These are phyloP conservation scores for Vitis hybrid DNA, from an alignment of 177 flowering plant genomes.

Conservation along the genomic window DNA sequence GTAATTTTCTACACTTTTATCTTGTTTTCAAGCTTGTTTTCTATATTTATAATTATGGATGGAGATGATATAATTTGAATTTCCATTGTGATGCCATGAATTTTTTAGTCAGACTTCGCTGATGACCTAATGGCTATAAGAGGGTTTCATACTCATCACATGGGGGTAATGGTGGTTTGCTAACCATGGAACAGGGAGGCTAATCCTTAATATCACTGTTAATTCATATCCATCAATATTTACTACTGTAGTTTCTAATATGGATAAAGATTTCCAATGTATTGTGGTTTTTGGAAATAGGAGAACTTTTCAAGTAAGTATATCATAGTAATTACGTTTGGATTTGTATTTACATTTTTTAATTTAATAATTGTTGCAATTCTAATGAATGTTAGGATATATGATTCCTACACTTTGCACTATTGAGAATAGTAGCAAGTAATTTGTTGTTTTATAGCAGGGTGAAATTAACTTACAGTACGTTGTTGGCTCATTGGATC, in stretches of 20 bases:
- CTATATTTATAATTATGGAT: slow-evolving; percentile 31
- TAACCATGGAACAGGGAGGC: slow-evolving; percentile 77
- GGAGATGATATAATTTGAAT: slow-evolving; percentile 81
- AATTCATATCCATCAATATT: slow-evolving; percentile 78
- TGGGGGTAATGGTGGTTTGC: slow-evolving; percentile 68
- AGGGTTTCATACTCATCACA: slow-evolving; percentile 70
- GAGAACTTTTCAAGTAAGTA: slow-evolving; percentile 38
- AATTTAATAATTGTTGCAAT: neutral
- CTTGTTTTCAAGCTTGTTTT: too few species aligned
- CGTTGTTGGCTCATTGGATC: too few species aligned
- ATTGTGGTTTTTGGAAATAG: slow-evolving; percentile 62
- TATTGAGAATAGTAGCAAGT: too few species aligned
- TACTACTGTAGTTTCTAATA: slow-evolving; percentile 68
- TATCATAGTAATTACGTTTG: neutral
- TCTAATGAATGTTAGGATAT: too few species aligned
- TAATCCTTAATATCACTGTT: slow-evolving; percentile 49
- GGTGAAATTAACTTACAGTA: too few species aligned
- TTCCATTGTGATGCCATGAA: slow-evolving; percentile 55
- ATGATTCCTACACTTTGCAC: too few species aligned
- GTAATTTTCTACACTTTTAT: too few species aligned
- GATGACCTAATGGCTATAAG: slow-evolving; percentile 79
- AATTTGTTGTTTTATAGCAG: too few species aligned
- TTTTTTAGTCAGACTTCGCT: slow-evolving; percentile 53
- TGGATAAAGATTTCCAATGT: slow-evolving; percentile 66
- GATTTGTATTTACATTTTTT: neutral